phyloP scores from a whole-genome alignment of 768 basidiomycete genomes.

The Leccinum obscurum region DNA sequence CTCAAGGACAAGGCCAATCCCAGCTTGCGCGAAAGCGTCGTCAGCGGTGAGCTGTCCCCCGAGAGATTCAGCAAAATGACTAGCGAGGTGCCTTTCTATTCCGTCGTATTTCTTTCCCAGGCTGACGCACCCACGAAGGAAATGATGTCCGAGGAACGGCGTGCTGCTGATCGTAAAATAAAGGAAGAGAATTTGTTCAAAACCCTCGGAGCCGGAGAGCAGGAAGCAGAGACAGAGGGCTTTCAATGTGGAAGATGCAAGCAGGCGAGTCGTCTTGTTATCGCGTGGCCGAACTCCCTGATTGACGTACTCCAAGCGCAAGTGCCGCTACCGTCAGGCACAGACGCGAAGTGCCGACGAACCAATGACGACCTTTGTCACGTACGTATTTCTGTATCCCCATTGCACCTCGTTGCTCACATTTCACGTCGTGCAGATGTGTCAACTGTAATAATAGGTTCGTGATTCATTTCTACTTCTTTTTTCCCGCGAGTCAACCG shows the following conservation, averaged over 20 bases:
- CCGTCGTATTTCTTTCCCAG: background rate
- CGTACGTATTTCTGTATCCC: conserved; percentile 45
- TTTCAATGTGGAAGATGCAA: conserved; percentile 98
- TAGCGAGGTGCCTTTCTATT: conserved; percentile 54
- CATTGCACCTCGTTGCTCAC: conserved; percentile 1
- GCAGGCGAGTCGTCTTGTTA: conserved; percentile 49
- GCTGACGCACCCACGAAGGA: conserved; percentile 57
- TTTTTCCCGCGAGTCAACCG: conserved; percentile 1
- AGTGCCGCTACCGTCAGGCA: conserved; percentile 91
- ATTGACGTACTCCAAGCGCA: conserved; percentile 47
- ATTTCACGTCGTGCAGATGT: conserved; percentile 42
- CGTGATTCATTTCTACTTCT: conserved; percentile 10
- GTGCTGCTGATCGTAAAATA: conserved; percentile 80
- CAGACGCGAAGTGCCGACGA: conserved; percentile 98
- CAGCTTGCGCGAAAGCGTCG: conserved; percentile 76
- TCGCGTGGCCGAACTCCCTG: background rate
- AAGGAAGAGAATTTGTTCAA: conserved; percentile 87
- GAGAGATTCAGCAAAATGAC: conserved; percentile 77
- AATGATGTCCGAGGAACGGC: conserved; percentile 93
- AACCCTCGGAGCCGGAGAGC: conserved; percentile 84
- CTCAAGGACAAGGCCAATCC: conserved; percentile 96
- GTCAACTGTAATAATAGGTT: conserved; percentile 65
- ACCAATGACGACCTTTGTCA: conserved; percentile 98
- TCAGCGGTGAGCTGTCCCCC: conserved; percentile 74
- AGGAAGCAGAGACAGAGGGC: conserved; percentile 93